Evolutionary conservation across 257 asterid species (phyloP).

Genomic region (Dorcoceras hygrometricum): DNA sequence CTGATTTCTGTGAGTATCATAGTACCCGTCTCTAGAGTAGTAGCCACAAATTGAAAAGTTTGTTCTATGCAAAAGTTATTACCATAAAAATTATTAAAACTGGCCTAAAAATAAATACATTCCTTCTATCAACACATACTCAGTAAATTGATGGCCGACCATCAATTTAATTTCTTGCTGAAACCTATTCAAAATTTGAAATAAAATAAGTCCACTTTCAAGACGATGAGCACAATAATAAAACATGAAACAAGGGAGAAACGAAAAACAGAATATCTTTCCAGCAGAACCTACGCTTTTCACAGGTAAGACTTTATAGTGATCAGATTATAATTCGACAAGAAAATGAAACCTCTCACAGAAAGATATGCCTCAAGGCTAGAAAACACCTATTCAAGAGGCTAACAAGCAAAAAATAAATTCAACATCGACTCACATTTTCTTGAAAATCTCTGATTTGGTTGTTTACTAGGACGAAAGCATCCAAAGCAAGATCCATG

Average conservation of each 20-base stretch:
- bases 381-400: neutral
- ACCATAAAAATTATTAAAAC: neutral
- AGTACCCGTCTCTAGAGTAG: neutral
- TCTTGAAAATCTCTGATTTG: conserved; percentile 36
- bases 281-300: neutral
- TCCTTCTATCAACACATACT: neutral
- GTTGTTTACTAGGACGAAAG: conserved; percentile 32
- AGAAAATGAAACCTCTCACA: conserved; percentile 13
- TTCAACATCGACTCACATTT: conserved; percentile 50
- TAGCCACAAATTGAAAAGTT: neutral
- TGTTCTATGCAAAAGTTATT: neutral
- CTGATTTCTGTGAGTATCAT: neutral
- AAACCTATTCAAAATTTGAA: neutral
- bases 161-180: neutral
- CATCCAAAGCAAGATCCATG: conserved; percentile 36
- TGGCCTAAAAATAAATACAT: neutral
- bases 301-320: neutral
- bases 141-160: neutral
- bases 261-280: neutral
- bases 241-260: neutral
- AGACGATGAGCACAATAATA: neutral
- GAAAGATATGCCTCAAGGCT: neutral
- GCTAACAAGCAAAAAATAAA: conserved; percentile 8
- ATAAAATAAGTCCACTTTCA: neutral
- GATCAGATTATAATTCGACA: neutral